These are phyloP conservation scores for Beauveria medogensis DNA, from an alignment of 2,329 filamentous ascomycete genomes.

Conservation along the genomic window DNA sequence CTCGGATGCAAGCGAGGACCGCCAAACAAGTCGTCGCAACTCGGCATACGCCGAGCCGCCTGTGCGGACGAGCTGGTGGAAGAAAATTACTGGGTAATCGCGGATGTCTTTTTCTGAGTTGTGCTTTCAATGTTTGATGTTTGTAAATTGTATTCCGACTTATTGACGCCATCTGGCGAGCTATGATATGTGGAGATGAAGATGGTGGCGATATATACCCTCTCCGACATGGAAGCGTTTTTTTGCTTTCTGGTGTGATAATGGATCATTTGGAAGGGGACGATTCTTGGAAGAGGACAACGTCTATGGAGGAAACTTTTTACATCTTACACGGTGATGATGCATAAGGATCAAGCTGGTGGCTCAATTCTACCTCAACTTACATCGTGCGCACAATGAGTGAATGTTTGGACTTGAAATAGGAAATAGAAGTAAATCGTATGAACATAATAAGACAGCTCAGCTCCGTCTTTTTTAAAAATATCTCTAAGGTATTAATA, in stretches of 20 bases:
- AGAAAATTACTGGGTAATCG: slow-evolving; percentile 12
- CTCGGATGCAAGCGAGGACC: slow-evolving; percentile 8
- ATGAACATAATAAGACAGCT: too few species aligned
- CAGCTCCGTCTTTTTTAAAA: too few species aligned
- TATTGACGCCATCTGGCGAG: neutral
- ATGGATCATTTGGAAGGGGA: neutral
- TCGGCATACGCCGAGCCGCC: slow-evolving; percentile 5
- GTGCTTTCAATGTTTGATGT: neutral
- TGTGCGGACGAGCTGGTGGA: slow-evolving; percentile 11
- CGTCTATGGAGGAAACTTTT: neutral
- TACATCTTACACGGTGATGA: neutral
- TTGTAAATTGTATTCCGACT: slow-evolving; percentile 8
- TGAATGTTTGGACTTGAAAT: too few species aligned
- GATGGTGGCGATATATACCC: slow-evolving; percentile 4
- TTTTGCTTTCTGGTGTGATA: neutral
- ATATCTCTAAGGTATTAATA: too few species aligned
- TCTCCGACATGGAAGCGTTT: neutral
- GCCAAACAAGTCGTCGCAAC: slow-evolving; percentile 2
- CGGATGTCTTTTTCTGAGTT: neutral
- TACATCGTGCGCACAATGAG: too few species aligned
- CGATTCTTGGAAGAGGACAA: neutral
- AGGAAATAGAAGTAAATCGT: too few species aligned
- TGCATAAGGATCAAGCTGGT: neutral
- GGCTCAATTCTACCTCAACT: neutral
- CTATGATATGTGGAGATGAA: neutral